Evolutionary conservation across 306 rosid genomes (phyloP).

Genomic region (Bauhinia variegata): DNA sequence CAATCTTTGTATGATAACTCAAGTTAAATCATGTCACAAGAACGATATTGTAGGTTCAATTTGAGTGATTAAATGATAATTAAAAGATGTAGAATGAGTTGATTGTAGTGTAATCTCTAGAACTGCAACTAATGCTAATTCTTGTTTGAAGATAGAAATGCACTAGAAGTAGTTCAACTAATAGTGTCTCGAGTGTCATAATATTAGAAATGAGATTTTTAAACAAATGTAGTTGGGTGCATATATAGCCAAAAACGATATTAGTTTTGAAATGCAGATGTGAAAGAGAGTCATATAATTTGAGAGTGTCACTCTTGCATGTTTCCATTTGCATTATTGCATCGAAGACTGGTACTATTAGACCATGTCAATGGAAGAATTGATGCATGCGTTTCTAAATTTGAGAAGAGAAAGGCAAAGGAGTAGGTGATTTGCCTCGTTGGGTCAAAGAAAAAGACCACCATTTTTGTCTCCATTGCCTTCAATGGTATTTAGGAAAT

Average conservation of each 20-base stretch:
- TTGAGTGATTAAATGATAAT: too few relatives aligned
- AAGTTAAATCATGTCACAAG: too few relatives aligned
- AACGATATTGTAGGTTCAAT: too few relatives aligned
- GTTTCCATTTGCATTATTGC: neutral
- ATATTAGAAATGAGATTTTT: neutral
- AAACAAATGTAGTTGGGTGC: too few relatives aligned
- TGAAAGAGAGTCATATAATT: neutral
- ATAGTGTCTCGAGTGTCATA: neutral
- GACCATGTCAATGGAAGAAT: conserved; percentile 12
- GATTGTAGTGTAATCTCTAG: too few relatives aligned
- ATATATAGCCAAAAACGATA: conserved; percentile 17
- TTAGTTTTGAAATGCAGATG: neutral
- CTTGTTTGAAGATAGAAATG: too few relatives aligned
- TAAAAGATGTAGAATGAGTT: too few relatives aligned
- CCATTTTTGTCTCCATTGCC: neutral
- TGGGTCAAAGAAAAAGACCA: conserved; percentile 39
- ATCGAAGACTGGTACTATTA: neutral
- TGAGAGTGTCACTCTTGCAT: too few relatives aligned
- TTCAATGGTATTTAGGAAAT: neutral
- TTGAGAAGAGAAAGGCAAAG: conserved; percentile 3
- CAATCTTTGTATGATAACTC: too few relatives aligned
- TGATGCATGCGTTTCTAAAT: conserved; percentile 22
- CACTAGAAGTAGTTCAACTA: too few relatives aligned
- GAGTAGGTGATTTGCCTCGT: conserved; percentile 6
- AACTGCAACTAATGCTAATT: too few relatives aligned